phyloP scores from a whole-genome alignment of 1,139 yeast species.

The Blastobotrys illinoisensis region DNA sequence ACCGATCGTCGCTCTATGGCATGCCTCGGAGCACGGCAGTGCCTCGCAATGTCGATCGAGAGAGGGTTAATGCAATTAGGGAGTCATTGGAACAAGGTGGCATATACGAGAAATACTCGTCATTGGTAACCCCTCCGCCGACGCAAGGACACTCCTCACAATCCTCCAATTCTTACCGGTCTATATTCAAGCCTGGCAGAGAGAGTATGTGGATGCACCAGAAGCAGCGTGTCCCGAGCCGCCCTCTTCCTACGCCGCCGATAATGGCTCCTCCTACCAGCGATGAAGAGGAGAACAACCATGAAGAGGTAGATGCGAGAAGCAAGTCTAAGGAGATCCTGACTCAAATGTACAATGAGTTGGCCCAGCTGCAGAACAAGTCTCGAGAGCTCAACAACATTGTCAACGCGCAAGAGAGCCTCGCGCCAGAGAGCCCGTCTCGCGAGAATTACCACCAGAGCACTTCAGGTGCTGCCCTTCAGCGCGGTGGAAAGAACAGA shows the following conservation, averaged over 20 bases:
- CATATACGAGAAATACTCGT: slow-evolving; percentile 14
- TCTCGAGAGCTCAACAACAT: slow-evolving; percentile 22
- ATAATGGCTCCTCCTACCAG: neutral
- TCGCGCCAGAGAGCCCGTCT: neutral
- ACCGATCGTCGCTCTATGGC: neutral
- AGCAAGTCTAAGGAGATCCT: slow-evolving; percentile 23
- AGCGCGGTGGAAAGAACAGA: neutral
- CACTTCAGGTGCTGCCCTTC: neutral
- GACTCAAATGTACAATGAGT: slow-evolving; percentile 27
- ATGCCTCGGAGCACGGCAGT: neutral
- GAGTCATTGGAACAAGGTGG: slow-evolving; percentile 15
- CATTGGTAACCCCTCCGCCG: slow-evolving; percentile 6
- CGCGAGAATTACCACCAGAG: neutral
- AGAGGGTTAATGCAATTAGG: slow-evolving; percentile 13
- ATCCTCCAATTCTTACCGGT: neutral
- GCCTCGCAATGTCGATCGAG: neutral
- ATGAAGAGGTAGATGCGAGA: slow-evolving; percentile 6
- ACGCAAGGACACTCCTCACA: neutral
- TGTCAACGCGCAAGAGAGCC: slow-evolving; percentile 10
- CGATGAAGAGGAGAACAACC: neutral
- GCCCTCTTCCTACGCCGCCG: neutral
- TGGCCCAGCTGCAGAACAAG: slow-evolving; percentile 25
- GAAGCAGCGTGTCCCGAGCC: neutral
- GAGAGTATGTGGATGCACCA: neutral
- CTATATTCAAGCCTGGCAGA: neutral